Percentiles rank a stretch among this genome's conserved stretches.
Conservation (phyloP, 179 eudicot species). For the Actinidia arguta region DNA sequence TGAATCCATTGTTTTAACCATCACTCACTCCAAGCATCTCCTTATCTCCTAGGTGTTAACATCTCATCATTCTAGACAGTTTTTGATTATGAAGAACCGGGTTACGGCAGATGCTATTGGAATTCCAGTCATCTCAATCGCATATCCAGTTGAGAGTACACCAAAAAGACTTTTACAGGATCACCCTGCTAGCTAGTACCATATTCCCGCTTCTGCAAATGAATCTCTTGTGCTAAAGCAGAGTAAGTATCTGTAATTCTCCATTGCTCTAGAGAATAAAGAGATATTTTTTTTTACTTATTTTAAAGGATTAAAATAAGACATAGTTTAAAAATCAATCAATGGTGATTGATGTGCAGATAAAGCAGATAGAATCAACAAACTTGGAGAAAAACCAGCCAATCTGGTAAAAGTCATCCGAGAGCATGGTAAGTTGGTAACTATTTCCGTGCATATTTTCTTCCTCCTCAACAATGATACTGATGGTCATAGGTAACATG, state of each 20-base stretch:
- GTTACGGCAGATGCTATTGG: slow-evolving; percentile 19
- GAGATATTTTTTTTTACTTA: background rate
- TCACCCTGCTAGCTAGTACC: slow-evolving; percentile 23
- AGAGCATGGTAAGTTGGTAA: slow-evolving; percentile 49
- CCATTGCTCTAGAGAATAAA: background rate
- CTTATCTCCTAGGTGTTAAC: background rate
- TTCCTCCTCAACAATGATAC: background rate
- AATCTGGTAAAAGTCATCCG: slow-evolving; percentile 36
- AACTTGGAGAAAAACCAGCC: slow-evolving; percentile 32
- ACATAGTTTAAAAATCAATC: background rate
- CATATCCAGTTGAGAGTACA: slow-evolving; percentile 12
- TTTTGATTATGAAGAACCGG: slow-evolving; percentile 16
- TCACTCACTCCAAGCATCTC: background rate
- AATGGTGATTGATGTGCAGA: slow-evolving; percentile 27
- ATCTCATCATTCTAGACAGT: background rate
- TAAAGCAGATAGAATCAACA: slow-evolving; percentile 30
- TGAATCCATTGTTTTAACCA: background rate
- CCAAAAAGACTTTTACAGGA: slow-evolving; percentile 21
- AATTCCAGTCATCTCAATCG: slow-evolving; percentile 27
- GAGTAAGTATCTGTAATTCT: slow-evolving; percentile 20
- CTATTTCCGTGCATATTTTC: background rate
- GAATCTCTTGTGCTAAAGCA: slow-evolving; percentile 21
- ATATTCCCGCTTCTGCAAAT: slow-evolving; percentile 5
- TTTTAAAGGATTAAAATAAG: background rate
- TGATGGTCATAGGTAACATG: background rate